Conservation (phyloP, 805 yeast species). For the Ogataea philodendri region DNA sequence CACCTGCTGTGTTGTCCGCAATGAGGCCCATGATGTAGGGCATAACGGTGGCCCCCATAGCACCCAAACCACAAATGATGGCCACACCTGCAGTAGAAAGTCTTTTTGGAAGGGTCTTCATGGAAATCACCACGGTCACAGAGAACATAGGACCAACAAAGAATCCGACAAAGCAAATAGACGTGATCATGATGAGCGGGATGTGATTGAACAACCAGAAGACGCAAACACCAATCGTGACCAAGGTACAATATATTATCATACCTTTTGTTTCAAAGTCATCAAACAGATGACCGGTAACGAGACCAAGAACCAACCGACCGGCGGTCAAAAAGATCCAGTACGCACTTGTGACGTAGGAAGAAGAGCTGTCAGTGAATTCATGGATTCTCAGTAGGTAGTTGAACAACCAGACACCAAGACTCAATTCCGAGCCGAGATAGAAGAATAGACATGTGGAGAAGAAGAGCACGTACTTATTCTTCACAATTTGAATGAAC, state of each 20-base stretch:
- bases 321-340: constrained; percentile 54
- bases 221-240: constrained; percentile 35
- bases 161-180: constrained; percentile 44
- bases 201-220: constrained; percentile 31
- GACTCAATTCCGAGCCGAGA: constrained; percentile 51
- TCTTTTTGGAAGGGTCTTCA: constrained; percentile 58
- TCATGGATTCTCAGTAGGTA: constrained; percentile 42
- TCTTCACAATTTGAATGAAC: constrained; percentile 29
- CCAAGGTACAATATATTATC: constrained; percentile 36
- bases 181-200: constrained; percentile 31
- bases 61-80: constrained; percentile 73
- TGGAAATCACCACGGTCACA: constrained; percentile 62
- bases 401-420: constrained; percentile 54
- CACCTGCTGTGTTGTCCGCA: constrained; percentile 31
- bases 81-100: constrained; percentile 70
- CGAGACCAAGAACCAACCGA: constrained; percentile 45
- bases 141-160: constrained; percentile 61
- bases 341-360: constrained; percentile 48
- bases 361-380: constrained; percentile 37
- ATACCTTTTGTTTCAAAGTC: constrained; percentile 42
- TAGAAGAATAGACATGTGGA: constrained; percentile 45
- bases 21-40: constrained; percentile 63
- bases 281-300: constrained; percentile 43
- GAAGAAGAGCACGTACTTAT: constrained; percentile 40
- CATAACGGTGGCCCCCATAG: constrained; percentile 75